Evolutionary conservation across 1,139 yeast genomes (phyloP).

Genomic region (Citeromyces hawaiiensis): DNA sequence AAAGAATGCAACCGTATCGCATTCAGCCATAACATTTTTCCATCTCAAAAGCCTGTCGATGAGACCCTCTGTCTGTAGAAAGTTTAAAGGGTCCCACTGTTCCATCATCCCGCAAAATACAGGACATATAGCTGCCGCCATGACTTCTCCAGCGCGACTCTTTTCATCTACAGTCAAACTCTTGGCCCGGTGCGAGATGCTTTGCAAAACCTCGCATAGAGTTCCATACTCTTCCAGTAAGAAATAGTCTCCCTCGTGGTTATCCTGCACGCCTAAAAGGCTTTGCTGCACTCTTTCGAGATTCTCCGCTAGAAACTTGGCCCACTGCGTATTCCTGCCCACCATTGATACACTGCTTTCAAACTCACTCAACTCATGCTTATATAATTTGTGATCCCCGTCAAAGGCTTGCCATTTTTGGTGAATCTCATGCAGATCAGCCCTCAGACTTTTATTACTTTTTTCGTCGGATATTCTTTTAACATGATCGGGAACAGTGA

Average conservation of each 20-base stretch:
- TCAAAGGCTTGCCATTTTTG: not conserved
- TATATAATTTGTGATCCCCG: not conserved
- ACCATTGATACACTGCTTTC: not conserved
- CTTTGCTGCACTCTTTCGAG: not conserved
- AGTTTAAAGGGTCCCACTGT: constrained; percentile 23
- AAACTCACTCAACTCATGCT: not conserved
- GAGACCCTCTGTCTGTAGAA: constrained; percentile 12
- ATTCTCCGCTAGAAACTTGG: not conserved
- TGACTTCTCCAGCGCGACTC: not conserved
- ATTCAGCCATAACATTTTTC: constrained; percentile 9
- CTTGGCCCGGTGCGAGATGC: not conserved
- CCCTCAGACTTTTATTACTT: not conserved
- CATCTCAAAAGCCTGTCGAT: constrained; percentile 15
- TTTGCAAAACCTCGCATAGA: not conserved
- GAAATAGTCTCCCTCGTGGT: not conserved
- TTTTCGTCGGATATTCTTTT: constrained; percentile 5
- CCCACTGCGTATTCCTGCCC: not conserved
- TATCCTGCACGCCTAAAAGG: not conserved
- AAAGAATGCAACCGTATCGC: not conserved
- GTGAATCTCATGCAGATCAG: not conserved
- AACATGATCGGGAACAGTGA: constrained; percentile 13
- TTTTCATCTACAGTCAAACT: not conserved
- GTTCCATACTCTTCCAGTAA: not conserved
- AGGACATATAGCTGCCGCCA: constrained; percentile 13
- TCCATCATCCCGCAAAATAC: constrained; percentile 12